A percentile compares a stretch with the other conserved stretches of the same genome.
Conservation (phyloP, 2,329 filamentous ascomycete genomes). For the Aspergillus pseudotamarii region DNA sequence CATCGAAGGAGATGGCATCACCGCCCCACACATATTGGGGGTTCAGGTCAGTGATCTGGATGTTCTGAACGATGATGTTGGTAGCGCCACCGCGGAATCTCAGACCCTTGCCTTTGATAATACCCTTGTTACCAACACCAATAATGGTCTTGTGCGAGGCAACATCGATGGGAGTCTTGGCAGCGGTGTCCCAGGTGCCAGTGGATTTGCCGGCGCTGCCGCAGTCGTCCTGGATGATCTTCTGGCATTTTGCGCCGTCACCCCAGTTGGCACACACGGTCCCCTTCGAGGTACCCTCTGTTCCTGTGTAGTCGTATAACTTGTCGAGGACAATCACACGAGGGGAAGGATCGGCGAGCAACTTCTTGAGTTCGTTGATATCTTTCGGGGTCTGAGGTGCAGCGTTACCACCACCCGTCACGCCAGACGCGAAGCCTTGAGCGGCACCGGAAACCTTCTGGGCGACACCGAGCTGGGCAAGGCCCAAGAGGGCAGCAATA, state of each 20-base stretch:
- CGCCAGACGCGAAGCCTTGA: conserved; percentile 52
- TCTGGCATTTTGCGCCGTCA: conserved; percentile 44
- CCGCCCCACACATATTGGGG: conserved; percentile 60
- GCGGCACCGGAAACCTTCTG: conserved; percentile 31
- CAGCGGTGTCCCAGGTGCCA: conserved; percentile 52
- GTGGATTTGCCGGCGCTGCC: conserved; percentile 54
- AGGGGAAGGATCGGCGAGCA: conserved; percentile 56
- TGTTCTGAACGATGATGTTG: conserved; percentile 63
- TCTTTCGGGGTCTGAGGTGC: conserved; percentile 54
- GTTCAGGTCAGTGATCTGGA: conserved; percentile 55
- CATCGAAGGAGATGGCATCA: conserved; percentile 56
- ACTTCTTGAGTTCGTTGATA: conserved; percentile 57
- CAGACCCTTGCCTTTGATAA: conserved; percentile 60
- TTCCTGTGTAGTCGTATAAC: conserved; percentile 33
- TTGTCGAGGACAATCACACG: conserved; percentile 62
- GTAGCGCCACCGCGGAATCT: conserved; percentile 45
- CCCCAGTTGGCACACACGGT: conserved; percentile 34
- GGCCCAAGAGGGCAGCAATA: neutral
- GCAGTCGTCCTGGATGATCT: conserved; percentile 58
- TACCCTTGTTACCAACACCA: conserved; percentile 53
- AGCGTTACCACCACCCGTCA: conserved; percentile 62
- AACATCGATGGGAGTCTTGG: conserved; percentile 51
- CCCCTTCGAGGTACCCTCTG: conserved; percentile 18
- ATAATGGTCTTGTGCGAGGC: conserved; percentile 59
- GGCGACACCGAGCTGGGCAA: conserved; percentile 1